Evolutionary conservation across 257 asterid genomes (phyloP).

Genomic region (Cruciata laevipes): DNA sequence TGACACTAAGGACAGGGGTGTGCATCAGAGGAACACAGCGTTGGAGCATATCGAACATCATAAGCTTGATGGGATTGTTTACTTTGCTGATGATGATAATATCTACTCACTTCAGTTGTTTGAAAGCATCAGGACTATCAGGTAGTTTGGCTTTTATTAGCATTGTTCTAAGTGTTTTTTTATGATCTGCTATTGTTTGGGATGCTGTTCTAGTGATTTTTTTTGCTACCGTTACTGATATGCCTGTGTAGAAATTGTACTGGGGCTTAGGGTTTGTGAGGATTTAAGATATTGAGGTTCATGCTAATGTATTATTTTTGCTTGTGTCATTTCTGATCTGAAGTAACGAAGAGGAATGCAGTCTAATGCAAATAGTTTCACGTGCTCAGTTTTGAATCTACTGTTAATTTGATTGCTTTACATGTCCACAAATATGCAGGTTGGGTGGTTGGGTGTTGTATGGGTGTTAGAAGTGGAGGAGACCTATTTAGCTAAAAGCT

Average conservation of each 20-base stretch:
- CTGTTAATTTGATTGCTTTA: not conserved
- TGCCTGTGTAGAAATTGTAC: not conserved
- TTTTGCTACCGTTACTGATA: not conserved
- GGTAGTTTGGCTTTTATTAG: constrained; percentile 30
- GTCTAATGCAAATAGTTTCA: not conserved
- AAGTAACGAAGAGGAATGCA: not conserved
- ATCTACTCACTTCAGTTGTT: constrained; percentile 74
- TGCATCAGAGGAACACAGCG: constrained; percentile 90
- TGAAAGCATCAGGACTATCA: constrained; percentile 67
- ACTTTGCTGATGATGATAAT: constrained; percentile 95
- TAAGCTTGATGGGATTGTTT: constrained; percentile 80
- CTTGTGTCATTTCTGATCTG: not conserved
- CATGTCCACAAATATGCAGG: not conserved
- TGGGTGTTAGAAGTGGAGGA: not conserved
- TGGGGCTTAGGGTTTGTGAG: not conserved
- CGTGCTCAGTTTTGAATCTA: not conserved
- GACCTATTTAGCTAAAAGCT: not conserved
- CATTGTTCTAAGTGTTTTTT: not conserved
- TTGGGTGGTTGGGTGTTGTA: not conserved
- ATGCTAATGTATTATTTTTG: not conserved
- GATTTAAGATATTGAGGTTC: not conserved
- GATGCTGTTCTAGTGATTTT: not conserved
- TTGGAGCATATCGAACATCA: constrained; percentile 86
- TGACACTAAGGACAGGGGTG: constrained; percentile 75
- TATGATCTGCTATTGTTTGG: not conserved